Conservation (phyloP, 768 basidiomycete species). For the Gautieria morchelliformis region DNA sequence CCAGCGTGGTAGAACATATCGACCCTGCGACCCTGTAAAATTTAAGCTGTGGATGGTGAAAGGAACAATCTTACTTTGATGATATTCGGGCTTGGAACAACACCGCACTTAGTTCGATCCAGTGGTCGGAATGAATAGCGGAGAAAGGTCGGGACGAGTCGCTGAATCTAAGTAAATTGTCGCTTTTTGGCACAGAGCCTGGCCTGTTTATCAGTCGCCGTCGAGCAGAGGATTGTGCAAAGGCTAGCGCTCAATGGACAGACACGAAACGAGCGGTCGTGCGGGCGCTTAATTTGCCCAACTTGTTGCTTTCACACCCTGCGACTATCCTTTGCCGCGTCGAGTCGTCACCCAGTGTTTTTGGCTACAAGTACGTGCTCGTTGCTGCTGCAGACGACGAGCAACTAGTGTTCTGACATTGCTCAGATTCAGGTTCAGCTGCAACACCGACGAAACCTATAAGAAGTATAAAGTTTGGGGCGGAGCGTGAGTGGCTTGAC, state of each 20-base stretch:
- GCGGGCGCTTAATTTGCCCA: slow-evolving; percentile 8
- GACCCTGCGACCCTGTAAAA: no score
- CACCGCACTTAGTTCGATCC: no score
- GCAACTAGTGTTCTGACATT: background rate
- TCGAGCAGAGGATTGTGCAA: background rate
- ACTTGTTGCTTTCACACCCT: slow-evolving; percentile 9
- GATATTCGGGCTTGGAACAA: no score
- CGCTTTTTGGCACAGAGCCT: background rate
- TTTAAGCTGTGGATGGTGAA: no score
- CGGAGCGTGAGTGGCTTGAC: slow-evolving; percentile 9
- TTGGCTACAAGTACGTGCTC: background rate
- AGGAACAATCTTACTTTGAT: no score
- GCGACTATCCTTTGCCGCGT: slow-evolving; percentile 5
- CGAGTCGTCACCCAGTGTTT: background rate
- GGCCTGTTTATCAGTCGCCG: background rate
- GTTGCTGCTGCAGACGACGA: background rate
- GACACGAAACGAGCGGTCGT: background rate
- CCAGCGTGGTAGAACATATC: no score
- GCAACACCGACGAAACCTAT: slow-evolving; percentile 6
- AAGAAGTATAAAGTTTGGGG: slow-evolving; percentile 10
- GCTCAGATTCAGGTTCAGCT: slow-evolving; percentile 9
- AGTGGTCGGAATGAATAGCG: slow-evolving; percentile 6
- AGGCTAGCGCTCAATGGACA: background rate
- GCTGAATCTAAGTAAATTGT: background rate
- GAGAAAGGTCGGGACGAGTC: background rate